Conservation (phyloP, 140 eudicot species). For the Stevia rebaudiana region DNA sequence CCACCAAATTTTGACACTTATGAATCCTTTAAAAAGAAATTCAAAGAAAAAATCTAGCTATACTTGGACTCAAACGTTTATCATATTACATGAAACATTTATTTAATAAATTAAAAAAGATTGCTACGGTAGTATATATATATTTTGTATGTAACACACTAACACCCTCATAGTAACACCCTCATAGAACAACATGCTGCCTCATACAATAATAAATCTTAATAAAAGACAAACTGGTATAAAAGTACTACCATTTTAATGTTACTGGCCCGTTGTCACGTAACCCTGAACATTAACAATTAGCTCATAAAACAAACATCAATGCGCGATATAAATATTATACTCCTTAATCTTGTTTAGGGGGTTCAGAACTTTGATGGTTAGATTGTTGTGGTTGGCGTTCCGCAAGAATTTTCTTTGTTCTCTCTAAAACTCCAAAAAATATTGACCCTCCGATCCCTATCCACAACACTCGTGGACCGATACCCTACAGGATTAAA, state of each 20-base stretch:
- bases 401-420: slow-evolving; percentile 66
- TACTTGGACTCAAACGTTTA: no score
- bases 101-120: no score
- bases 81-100: no score
- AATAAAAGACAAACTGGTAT: neutral
- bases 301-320: slow-evolving; percentile 26
- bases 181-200: neutral
- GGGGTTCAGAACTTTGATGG: slow-evolving; percentile 16
- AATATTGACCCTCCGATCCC: slow-evolving; percentile 99
- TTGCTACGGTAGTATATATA: no score
- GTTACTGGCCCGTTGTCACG: neutral
- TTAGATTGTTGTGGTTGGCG: slow-evolving; percentile 41
- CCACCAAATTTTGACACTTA: no score
- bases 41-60: no score
- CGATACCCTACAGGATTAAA: slow-evolving; percentile 61
- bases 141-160: neutral
- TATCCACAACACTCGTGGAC: slow-evolving; percentile 96
- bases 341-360: slow-evolving; percentile 41
- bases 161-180: neutral
- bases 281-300: neutral
- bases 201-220: neutral
- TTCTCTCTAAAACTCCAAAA: slow-evolving; percentile 89
- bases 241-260: neutral
- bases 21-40: no score
- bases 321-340: neutral